Evolutionary conservation across 1,139 yeast genomes (phyloP), one percentile per base, ranked within the genome.

Genomic region (Scheffersomyces insectosa): DNA sequence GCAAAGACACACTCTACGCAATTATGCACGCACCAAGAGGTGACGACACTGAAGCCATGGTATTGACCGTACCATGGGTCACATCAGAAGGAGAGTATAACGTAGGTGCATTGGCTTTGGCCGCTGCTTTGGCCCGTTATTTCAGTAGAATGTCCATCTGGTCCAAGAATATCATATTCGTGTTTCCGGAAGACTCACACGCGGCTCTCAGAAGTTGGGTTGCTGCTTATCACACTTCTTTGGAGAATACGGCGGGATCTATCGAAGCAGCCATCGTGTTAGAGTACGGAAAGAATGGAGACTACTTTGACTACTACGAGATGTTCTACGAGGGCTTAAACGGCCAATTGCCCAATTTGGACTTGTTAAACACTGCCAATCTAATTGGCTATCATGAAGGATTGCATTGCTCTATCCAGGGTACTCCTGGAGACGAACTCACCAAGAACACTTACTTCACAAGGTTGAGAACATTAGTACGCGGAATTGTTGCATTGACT

Each of bases 21-120:
- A 80, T 91, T 12, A 75, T 88, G 66, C 96, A 89, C 59, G 95
- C 97, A 0, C 96, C 98, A 2, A 71, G 97, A 51, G 97, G 98
- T 20, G 98, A 93, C 56, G 95, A 93, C 48, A 90, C 98, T 1
- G 99, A 95, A 62, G 90, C 97, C 0, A 86, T 95, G 82, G 96
- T 91, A 3, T 64, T 95, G 37, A 87, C 85, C 8, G 90, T 95
- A 5, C 97, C 99, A 0, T 93, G 97, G 95, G 64, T 58, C 39
- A 78, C 81, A 5, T 62, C 75, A 1, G 88, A 84, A 50, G 66
- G 75, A 28, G 82, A 80, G 50, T 62, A 55, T 55, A 93, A 93
- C 62, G 76, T 81, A 48, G 96, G 97, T 28, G 99, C 96, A 1
- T 72, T 88, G 30, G 79, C 96, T 0, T 62, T 91, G 33, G 79